phyloP scores from a whole-genome alignment of 2,329 filamentous ascomycete genomes.

The Davidsoniella neocaledoniae region DNA sequence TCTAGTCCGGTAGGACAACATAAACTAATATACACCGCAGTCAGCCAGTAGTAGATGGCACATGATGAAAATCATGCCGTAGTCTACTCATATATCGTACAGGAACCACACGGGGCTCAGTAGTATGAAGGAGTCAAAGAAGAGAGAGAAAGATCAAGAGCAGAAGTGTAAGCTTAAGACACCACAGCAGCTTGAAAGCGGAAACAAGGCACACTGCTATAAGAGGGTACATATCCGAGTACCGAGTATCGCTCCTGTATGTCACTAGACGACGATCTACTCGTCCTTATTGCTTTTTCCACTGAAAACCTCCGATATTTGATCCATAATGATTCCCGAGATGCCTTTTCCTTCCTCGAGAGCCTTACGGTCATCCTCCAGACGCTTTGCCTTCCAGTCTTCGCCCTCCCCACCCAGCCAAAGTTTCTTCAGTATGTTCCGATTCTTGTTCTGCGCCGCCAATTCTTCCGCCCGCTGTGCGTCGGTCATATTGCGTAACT shows the following conservation, averaged over 20 bases:
- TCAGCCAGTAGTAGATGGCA: too few species aligned
- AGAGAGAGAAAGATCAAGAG: not conserved
- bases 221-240: too few species aligned
- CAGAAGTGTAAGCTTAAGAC: not conserved
- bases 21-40: not conserved
- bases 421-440: conserved; percentile 26
- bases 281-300: conserved; percentile 14
- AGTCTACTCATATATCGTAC: too few species aligned
- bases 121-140: not conserved
- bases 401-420: conserved; percentile 43
- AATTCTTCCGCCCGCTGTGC: conserved; percentile 19
- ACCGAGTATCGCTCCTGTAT: not conserved
- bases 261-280: not conserved
- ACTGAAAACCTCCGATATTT: conserved; percentile 36
- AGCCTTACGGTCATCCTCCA: conserved; percentile 33
- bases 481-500: conserved; percentile 20
- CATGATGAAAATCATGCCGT: too few species aligned
- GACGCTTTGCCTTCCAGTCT: conserved; percentile 36
- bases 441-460: conserved; percentile 17
- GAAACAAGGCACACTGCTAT: too few species aligned
- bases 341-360: conserved; percentile 39
- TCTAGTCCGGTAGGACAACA: not conserved
- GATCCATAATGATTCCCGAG: conserved; percentile 38
- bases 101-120: too few species aligned
- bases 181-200: too few species aligned